phyloP scores from a whole-genome alignment of 352 stramenopile genomes.

The Phytophthora uliginosa region DNA sequence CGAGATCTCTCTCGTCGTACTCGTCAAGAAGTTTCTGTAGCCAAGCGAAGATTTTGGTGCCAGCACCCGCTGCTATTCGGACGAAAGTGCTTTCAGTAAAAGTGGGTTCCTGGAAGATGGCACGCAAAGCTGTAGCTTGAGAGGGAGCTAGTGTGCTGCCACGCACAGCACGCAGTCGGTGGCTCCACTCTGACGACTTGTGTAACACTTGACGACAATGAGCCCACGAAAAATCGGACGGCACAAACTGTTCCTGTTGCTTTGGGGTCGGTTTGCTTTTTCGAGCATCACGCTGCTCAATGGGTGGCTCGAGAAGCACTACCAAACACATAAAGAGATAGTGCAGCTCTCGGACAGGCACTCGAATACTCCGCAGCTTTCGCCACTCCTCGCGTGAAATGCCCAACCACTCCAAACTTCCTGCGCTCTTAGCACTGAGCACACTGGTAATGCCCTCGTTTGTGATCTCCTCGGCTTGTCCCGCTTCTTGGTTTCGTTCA shows the following conservation, averaged over 20 bases:
- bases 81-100: conserved; percentile 66
- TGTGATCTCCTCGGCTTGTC: conserved; percentile 4
- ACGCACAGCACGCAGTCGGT: conserved; percentile 48
- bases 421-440: conserved; percentile 27
- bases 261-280: conserved; percentile 52
- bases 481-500: conserved; percentile 43
- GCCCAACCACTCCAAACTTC: conserved; percentile 67
- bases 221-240: conserved; percentile 71
- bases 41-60: conserved; percentile 74
- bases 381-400: conserved; percentile 79
- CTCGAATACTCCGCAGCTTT: conserved; percentile 69
- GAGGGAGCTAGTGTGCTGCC: conserved; percentile 50
- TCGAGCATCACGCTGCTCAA: conserved; percentile 40
- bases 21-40: conserved; percentile 71
- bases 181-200: conserved; percentile 55
- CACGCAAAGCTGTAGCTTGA: conserved; percentile 60
- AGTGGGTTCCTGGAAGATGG: conserved; percentile 69
- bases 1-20: conserved; percentile 56
- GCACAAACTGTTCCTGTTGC: conserved; percentile 61
- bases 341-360: conserved; percentile 77
- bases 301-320: conserved; percentile 67
- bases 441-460: conserved; percentile 29
- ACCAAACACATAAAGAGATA: conserved; percentile 85
- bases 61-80: conserved; percentile 56
- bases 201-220: conserved; percentile 71